Conservation (phyloP, 2,329 filamentous ascomycete genomes). For the Ascochyta clinopodiicola region DNA sequence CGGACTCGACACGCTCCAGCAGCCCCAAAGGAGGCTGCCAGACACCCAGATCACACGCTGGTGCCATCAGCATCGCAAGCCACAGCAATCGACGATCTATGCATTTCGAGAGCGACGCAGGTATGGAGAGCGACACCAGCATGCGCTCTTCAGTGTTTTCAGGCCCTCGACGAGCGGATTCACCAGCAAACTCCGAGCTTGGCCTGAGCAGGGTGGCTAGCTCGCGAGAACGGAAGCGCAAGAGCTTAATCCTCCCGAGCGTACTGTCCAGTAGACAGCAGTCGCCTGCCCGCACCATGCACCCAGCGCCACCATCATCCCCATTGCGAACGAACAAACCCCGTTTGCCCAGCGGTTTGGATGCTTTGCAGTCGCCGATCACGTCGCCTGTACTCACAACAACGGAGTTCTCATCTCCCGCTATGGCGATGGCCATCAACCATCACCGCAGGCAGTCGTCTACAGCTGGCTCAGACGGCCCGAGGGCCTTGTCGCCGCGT, state of each 20-base stretch:
- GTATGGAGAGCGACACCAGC: conserved; percentile 87
- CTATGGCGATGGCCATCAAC: conserved; percentile 61
- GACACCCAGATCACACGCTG: conserved; percentile 84
- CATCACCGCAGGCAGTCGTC: conserved; percentile 93
- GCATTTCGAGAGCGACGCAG: conserved; percentile 81
- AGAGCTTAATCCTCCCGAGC: conserved; percentile 83
- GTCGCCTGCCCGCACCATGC: conserved; percentile 78
- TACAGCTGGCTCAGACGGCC: conserved; percentile 74
- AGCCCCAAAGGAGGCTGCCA: conserved; percentile 85
- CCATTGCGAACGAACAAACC: conserved; percentile 87
- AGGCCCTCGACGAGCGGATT: conserved; percentile 78
- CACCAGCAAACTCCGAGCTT: conserved; percentile 75
- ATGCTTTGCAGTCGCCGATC: conserved; percentile 80
- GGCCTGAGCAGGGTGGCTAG: conserved; percentile 78
- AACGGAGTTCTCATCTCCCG: conserved; percentile 81
- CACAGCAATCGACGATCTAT: conserved; percentile 78
- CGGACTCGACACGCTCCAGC: conserved; percentile 81
- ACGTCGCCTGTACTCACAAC: conserved; percentile 85
- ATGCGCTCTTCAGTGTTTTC: conserved; percentile 80
- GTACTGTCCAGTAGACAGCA: conserved; percentile 83
- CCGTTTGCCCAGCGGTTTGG: conserved; percentile 67
- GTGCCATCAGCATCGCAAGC: conserved; percentile 61
- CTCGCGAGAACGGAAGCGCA: conserved; percentile 81
- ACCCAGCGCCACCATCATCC: conserved; percentile 72
- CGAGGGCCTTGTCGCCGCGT: conserved; percentile 79